Evolutionary conservation across 2,329 filamentous ascomycete genomes (phyloP).

Genomic region (Orbilia brochopaga): DNA sequence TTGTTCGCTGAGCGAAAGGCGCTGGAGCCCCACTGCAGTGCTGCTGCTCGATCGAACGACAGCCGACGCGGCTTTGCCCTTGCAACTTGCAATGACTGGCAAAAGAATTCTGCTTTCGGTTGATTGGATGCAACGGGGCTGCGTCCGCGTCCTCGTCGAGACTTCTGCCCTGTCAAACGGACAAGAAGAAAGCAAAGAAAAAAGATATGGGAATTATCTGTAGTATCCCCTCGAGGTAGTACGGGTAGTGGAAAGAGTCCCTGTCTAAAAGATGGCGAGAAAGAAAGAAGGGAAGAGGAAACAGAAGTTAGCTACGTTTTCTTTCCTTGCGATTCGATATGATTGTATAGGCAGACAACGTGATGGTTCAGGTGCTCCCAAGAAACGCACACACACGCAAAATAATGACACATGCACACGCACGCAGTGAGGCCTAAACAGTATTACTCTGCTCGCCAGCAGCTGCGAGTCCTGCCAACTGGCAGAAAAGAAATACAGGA

Average conservation of each 20-base stretch:
- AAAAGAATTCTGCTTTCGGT: too few relatives aligned
- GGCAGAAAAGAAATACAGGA: slow-evolving; percentile 8
- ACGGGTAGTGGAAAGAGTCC: slow-evolving; percentile 2
- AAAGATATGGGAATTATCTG: too few relatives aligned
- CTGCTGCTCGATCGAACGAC: too few relatives aligned
- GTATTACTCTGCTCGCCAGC: slow-evolving; percentile 3
- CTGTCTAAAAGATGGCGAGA: neutral
- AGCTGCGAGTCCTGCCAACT: slow-evolving; percentile 45
- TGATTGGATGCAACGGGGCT: too few relatives aligned
- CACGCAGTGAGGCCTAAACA: slow-evolving; percentile 4
- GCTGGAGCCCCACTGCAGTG: slow-evolving; percentile 24
- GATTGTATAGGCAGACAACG: slow-evolving; percentile 46
- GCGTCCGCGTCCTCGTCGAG: too few relatives aligned
- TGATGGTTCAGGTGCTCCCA: slow-evolving; percentile 38
- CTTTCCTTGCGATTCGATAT: slow-evolving; percentile 35
- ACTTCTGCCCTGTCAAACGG: slow-evolving; percentile 10
- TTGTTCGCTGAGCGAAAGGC: neutral
- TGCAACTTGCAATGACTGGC: too few relatives aligned
- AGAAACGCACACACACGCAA: slow-evolving; percentile 26
- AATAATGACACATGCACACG: slow-evolving; percentile 37
- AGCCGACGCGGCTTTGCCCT: slow-evolving; percentile 29
- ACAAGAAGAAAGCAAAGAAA: too few relatives aligned
- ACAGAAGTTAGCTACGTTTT: slow-evolving; percentile 25
- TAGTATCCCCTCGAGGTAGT: too few relatives aligned
- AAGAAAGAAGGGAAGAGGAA: slow-evolving; percentile 8